phyloP scores from a whole-genome alignment of 495 filamentous ascomycete genomes.

The Penicillium coprophilum region DNA sequence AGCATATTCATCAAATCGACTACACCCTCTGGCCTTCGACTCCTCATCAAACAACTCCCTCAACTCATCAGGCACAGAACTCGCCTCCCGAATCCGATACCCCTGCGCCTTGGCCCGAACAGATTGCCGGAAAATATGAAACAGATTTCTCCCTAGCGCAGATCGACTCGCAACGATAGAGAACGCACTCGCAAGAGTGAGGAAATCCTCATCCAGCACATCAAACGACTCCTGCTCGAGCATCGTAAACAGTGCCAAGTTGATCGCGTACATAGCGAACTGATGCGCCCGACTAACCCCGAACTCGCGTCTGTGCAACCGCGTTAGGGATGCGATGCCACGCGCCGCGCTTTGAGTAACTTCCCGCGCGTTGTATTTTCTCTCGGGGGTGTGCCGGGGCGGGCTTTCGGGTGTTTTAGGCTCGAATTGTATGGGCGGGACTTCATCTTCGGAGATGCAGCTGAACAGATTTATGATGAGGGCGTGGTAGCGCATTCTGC shows the following conservation, averaged over 20 bases:
- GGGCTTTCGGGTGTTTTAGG: conserved; percentile 40
- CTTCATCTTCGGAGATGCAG: conserved; percentile 26
- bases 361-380: conserved; percentile 28
- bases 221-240: conserved; percentile 38
- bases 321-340: conserved; percentile 35
- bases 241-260: conserved; percentile 44
- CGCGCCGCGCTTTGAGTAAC: conserved; percentile 33
- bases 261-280: conserved; percentile 48
- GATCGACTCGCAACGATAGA: conserved; percentile 42
- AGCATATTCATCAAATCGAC: conserved; percentile 37
- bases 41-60: conserved; percentile 43
- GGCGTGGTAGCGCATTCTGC: conserved; percentile 44
- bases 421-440: conserved; percentile 18
- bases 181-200: conserved; percentile 40
- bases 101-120: conserved; percentile 37
- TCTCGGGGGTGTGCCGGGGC: conserved; percentile 21
- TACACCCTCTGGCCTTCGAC: conserved; percentile 15
- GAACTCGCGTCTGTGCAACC: conserved; percentile 38
- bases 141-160: conserved; percentile 38
- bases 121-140: conserved; percentile 44
- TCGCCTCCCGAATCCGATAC: conserved; percentile 26
- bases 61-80: conserved; percentile 33
- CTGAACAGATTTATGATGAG: conserved; percentile 43
- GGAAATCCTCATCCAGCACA: conserved; percentile 41
- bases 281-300: conserved; percentile 43